Percentiles rank a stretch among this genome's conserved stretches.
phyloP scores from a whole-genome alignment of 306 rosid genomes.

The Prunus campanulata region DNA sequence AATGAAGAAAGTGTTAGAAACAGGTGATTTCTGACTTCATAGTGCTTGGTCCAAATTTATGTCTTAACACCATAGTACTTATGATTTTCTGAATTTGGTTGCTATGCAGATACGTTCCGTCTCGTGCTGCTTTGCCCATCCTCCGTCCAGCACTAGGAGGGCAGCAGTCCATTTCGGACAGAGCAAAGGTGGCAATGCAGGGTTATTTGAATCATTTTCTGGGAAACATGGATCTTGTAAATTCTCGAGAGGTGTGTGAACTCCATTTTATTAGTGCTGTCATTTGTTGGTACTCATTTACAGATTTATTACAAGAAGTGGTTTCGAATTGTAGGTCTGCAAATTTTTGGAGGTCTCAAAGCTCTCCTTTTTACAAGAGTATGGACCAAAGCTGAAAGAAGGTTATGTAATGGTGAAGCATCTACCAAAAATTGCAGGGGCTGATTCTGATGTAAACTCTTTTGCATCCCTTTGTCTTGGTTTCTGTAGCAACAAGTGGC shows the following conservation, averaged over 20 bases:
- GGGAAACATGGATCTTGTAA: conserved; percentile 79
- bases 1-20: conserved; percentile 57
- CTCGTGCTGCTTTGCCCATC: conserved; percentile 76
- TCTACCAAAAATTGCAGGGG: conserved; percentile 29
- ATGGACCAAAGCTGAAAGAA: conserved; percentile 56
- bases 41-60: neutral
- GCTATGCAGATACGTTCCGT: conserved; percentile 70
- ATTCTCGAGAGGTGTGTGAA: conserved; percentile 74
- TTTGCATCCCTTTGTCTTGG: conserved; percentile 12
- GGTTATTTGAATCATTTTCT: conserved; percentile 76
- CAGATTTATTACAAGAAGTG: neutral
- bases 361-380: conserved; percentile 45
- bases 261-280: neutral
- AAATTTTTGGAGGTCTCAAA: conserved; percentile 54
- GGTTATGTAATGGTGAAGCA: conserved; percentile 54
- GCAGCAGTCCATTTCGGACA: conserved; percentile 67
- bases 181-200: conserved; percentile 85
- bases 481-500: conserved; percentile 42
- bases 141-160: conserved; percentile 77
- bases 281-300: neutral
- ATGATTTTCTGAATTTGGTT: conserved; percentile 13
- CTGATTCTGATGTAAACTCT: conserved; percentile 33
- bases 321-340: conserved; percentile 40
- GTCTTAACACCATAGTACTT: neutral
- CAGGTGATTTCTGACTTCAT: conserved; percentile 40